phyloP scores from a whole-genome alignment of 805 yeast genomes.

The Yamadazyma scolyti region DNA sequence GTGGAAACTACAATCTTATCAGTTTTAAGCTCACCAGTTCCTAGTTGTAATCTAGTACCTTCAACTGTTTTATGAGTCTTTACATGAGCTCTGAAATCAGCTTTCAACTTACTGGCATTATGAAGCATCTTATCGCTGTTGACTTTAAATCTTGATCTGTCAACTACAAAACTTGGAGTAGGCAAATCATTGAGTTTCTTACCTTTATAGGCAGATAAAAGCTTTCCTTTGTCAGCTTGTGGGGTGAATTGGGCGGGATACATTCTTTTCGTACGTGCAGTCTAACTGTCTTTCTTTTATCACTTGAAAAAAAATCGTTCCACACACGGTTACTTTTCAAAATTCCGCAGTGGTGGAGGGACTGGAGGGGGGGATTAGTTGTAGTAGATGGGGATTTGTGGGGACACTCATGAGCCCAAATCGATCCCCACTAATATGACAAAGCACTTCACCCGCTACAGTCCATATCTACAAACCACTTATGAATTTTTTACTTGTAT shows the following conservation, averaged over 20 bases:
- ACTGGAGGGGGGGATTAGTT: too few species aligned
- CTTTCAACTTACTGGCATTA: conserved; percentile 35
- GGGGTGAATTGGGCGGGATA: conserved; percentile 13
- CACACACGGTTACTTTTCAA: too few species aligned
- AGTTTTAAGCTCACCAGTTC: conserved; percentile 30
- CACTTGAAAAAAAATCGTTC: too few species aligned
- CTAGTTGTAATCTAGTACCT: conserved; percentile 54
- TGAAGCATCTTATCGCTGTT: conserved; percentile 51
- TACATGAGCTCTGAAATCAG: conserved; percentile 64
- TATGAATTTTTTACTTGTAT: too few species aligned
- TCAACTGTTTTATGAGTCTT: conserved; percentile 72
- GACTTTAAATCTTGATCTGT: conserved; percentile 31
- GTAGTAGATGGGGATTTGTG: too few species aligned
- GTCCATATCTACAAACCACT: too few species aligned
- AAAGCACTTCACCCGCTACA: too few species aligned
- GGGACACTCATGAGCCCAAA: too few species aligned
- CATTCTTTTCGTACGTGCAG: too few species aligned
- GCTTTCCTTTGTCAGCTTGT: conserved; percentile 17
- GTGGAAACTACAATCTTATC: conserved; percentile 65
- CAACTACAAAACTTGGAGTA: conserved; percentile 58
- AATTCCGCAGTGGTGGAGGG: too few species aligned
- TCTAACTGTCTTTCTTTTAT: too few species aligned
- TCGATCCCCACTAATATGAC: too few species aligned
- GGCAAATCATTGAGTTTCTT: conserved; percentile 44
- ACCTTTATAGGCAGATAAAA: conserved; percentile 34